phyloP scores from a whole-genome alignment of 2,329 filamentous ascomycete species.

The Fusarium lateritium region DNA sequence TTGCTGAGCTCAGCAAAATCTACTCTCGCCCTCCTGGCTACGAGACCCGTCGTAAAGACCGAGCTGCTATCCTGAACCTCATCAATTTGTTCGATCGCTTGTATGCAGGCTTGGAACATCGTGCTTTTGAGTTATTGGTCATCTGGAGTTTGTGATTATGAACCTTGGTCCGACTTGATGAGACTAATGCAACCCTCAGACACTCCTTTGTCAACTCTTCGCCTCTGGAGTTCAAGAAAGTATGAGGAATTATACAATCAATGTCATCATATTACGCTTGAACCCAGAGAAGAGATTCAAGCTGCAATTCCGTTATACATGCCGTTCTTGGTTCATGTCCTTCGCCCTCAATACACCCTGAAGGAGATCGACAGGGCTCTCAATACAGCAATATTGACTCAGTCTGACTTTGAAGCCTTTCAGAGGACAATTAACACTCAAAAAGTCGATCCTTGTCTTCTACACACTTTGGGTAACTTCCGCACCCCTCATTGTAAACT shows the following conservation, averaged over 20 bases:
- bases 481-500: constrained; percentile 1
- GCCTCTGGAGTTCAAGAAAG: not conserved
- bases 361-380: constrained; percentile 1
- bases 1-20: not conserved
- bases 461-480: constrained; percentile 1
- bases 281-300: constrained; percentile 13
- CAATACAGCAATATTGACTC: not conserved
- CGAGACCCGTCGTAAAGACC: not conserved
- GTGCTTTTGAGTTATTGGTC: constrained; percentile 11
- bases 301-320: constrained; percentile 6
- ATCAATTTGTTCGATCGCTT: constrained; percentile 2
- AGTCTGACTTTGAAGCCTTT: constrained; percentile 3
- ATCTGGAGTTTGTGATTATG: constrained; percentile 2
- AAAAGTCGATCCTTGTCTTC: not conserved
- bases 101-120: constrained; percentile 5
- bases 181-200: not conserved
- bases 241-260: not conserved
- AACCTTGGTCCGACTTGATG: not conserved
- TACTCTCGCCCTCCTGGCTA: not conserved
- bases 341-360: constrained; percentile 2
- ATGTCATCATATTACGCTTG: not conserved
- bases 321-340: constrained; percentile 9
- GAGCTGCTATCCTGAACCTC: not conserved
- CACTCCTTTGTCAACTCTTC: constrained; percentile 4
- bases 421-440: not conserved